A percentile compares a stretch with the other conserved stretches of the same genome.
These are phyloP conservation scores for Primulina huaijiensis DNA, from an alignment of 257 asterid genomes.

Conservation along the genomic window DNA sequence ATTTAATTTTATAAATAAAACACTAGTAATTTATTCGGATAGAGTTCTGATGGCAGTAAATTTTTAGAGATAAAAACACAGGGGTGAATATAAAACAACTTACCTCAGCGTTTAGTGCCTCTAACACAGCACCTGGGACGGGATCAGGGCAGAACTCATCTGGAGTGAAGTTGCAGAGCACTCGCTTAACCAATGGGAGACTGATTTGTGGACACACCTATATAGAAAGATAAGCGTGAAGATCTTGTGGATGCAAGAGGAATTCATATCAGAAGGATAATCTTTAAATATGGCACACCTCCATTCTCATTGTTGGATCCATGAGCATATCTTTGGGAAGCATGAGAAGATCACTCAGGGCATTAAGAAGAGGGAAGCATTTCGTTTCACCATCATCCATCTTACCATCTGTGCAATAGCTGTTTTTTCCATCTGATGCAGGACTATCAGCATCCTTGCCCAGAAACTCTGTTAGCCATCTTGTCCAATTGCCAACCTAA, in stretches of 20 bases:
- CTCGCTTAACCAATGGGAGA: constrained; percentile 72
- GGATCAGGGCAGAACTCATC: constrained; percentile 98
- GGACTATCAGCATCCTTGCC: constrained; percentile 47
- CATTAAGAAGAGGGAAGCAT: constrained; percentile 70
- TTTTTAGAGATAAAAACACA: neutral
- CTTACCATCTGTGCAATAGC: constrained; percentile 32
- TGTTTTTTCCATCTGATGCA: constrained; percentile 27
- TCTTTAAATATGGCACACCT: constrained; percentile 45
- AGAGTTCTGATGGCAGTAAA: neutral
- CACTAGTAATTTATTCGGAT: neutral
- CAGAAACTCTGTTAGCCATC: constrained; percentile 62
- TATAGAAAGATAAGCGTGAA: constrained; percentile 24
- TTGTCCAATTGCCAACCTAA: constrained; percentile 88
- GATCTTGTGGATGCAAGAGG: neutral
- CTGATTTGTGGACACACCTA: constrained; percentile 89
- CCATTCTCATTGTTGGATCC: constrained; percentile 75
- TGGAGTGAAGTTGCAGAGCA: constrained; percentile 93
- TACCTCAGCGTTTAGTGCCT: constrained; percentile 97
- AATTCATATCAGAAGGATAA: neutral
- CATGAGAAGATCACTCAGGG: constrained; percentile 90
- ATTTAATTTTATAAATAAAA: neutral
- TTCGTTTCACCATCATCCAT: constrained; percentile 41
- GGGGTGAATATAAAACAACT: neutral
- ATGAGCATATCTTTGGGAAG: constrained; percentile 95
- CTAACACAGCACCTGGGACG: constrained; percentile 86